Evolutionary conservation across 2,329 filamentous ascomycete species (phyloP).

Genomic region (Botrytis fabae): DNA sequence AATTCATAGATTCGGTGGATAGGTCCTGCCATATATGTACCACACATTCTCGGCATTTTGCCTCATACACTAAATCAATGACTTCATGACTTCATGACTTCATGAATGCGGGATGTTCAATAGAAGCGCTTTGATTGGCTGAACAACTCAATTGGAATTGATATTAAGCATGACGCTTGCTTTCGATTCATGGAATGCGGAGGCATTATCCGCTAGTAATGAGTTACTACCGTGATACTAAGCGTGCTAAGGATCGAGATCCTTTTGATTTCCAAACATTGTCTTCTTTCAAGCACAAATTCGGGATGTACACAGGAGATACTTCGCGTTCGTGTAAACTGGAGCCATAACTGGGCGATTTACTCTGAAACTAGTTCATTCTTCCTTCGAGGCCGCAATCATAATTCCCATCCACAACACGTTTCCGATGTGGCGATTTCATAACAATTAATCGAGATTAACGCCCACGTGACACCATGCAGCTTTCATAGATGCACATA

Average conservation of each 20-base stretch:
- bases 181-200: background rate
- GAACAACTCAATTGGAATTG: background rate
- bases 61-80: background rate
- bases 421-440: background rate
- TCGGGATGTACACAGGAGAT: background rate
- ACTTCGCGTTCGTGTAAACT: background rate
- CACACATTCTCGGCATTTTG: background rate
- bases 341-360: background rate
- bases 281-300: background rate
- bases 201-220: background rate
- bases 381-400: background rate
- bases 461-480: background rate
- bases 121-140: constrained; percentile 2
- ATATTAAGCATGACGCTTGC: background rate
- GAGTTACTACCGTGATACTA: background rate
- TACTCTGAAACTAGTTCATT: background rate
- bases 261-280: constrained; percentile 4
- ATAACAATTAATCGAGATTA: background rate
- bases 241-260: constrained; percentile 4
- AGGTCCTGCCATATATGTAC: background rate
- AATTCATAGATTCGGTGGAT: background rate
- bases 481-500: background rate
- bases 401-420: background rate
- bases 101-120: constrained; percentile 7
- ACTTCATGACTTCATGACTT: constrained; percentile 12